phyloP scores from a whole-genome alignment of 2,329 filamentous ascomycete genomes.

The Exophiala phaeomuriformis region DNA sequence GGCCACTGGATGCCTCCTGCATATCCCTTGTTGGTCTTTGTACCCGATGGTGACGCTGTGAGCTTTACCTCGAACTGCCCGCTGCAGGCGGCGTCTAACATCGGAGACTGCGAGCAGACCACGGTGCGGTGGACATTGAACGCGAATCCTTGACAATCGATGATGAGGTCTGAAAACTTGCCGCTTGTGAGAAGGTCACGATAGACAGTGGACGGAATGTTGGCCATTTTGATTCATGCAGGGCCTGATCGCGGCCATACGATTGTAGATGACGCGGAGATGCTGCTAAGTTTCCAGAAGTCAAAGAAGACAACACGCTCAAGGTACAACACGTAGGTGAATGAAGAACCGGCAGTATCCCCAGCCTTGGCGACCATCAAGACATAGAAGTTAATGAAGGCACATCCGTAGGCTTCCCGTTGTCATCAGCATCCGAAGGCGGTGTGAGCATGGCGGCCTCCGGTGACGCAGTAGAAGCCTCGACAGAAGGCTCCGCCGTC shows the following conservation, averaged over 20 bases:
- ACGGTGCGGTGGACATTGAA: constrained; percentile 28
- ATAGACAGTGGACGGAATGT: neutral
- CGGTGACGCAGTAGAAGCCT: neutral
- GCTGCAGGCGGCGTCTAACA: constrained; percentile 23
- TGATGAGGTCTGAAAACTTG: constrained; percentile 12
- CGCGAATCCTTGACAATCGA: constrained; percentile 21
- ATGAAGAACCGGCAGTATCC: neutral
- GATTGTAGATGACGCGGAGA: neutral
- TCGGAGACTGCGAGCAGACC: constrained; percentile 25
- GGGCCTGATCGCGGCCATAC: neutral
- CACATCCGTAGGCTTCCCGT: constrained; percentile 10
- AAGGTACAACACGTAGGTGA: neutral
- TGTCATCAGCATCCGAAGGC: constrained; percentile 20
- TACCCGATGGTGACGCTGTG: neutral
- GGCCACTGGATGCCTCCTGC: constrained; percentile 1
- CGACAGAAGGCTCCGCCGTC: neutral
- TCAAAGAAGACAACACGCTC: neutral
- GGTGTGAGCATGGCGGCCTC: constrained; percentile 18
- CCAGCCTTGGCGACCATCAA: constrained; percentile 6
- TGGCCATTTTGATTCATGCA: neutral
- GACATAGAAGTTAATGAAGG: constrained; percentile 2
- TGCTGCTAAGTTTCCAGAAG: neutral
- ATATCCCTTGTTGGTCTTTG: neutral
- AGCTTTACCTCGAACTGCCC: constrained; percentile 27
- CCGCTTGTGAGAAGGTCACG: neutral